Base-by-base conservation (phyloP, 176 grass and related monocot genomes). In the Panicum miliaceum region DNA sequence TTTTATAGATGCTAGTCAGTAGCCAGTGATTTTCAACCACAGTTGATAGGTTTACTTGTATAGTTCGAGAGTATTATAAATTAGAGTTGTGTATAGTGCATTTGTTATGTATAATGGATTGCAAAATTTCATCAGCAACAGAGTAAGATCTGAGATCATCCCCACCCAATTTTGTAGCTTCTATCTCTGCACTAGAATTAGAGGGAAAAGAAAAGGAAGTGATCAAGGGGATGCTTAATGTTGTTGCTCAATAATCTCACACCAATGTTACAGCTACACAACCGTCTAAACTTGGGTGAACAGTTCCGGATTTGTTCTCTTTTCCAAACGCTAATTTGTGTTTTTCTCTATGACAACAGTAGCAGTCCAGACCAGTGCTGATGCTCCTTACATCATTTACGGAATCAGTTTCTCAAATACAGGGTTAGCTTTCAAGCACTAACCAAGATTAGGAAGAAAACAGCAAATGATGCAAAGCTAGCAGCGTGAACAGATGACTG, bases 21-120 rank as follows among this genome's bases (percentile, higher is more conserved):
- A 84, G 74, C 32, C 50, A 13, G 57, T 74, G 74, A 62, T 54
- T 78, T 75, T 42, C 78, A 51, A 53, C 35, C 35, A 52, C 45
- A 75, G 8, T 6, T 76, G 51, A 64, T 87, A 87, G 68, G 53
- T 42, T 82, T 80, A 84, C 69, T 41, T 90, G 81, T 87, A 87
- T 64, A 90, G 84, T 68, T 76, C 18, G 32, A 60, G 68, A 53
- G 62, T 63, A 29, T 20, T 62, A 62, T 63, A 90, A 87, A 75
- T 42, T 5, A 51, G 41, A 84, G 84, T 20, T 87, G 81, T 57
- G 85, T 38, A 75, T 68, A 84, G 60, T 7, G 4, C 67, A 76
- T 76, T 46, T 80, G 3, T 67, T 53, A 75, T 84, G 35, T 91
- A 91, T 25, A 68, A 56, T 22, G 75, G 56, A 19, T 72, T 13